Conservation (phyloP, 2,329 filamentous ascomycete species). For the Diaporthe vexans region DNA sequence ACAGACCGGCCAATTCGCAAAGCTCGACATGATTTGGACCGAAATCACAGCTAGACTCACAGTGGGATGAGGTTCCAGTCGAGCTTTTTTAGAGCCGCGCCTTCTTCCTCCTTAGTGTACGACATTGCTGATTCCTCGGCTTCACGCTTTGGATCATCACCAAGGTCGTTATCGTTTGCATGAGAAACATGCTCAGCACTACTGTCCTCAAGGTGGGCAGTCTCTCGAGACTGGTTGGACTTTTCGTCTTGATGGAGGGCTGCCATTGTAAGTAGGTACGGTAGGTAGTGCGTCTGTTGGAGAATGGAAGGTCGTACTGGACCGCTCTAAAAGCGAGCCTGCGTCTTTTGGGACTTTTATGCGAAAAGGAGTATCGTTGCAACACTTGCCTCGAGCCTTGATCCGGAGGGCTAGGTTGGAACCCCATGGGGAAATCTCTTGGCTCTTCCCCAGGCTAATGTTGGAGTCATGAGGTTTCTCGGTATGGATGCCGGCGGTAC, state of each 20-base stretch:
- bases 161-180: not conserved
- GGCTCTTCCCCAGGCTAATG: not conserved
- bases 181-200: not conserved
- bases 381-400: not conserved
- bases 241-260: not conserved
- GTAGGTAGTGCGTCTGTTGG: not conserved
- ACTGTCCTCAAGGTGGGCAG: not conserved
- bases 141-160: not conserved
- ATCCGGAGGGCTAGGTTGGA: not conserved
- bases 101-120: not conserved
- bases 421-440: slow-evolving; percentile 14
- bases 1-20: not conserved
- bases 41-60: not conserved
- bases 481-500: not conserved
- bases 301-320: not conserved
- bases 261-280: not conserved
- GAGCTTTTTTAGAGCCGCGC: not conserved
- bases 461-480: not conserved
- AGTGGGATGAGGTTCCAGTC: not conserved
- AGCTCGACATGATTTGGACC: too few relatives aligned
- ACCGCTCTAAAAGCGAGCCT: not conserved
- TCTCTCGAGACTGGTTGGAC: not conserved
- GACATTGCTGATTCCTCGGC: not conserved
- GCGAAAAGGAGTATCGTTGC: not conserved
- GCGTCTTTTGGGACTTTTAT: not conserved